These are phyloP conservation scores for Saccharomycopsis hybrid DNA, from an alignment of 1,139 yeast species.

Conservation along the genomic window DNA sequence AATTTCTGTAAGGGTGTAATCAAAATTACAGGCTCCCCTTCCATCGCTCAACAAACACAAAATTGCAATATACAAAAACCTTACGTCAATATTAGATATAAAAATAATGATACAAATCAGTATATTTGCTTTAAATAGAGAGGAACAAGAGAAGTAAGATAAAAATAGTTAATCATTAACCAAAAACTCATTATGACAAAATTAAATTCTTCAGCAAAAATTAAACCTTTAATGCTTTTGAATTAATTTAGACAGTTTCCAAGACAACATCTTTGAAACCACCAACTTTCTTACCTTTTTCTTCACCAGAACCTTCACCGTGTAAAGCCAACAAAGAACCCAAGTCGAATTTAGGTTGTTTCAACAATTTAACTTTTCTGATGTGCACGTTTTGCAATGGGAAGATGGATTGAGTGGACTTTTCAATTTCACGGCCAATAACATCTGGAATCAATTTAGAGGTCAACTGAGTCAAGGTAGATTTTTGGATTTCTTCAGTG, in stretches of 20 bases:
- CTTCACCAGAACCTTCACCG: constrained; percentile 81
- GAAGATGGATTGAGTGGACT: constrained; percentile 76
- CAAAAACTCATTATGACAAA: no score
- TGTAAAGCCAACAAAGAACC: constrained; percentile 84
- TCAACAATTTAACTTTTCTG: constrained; percentile 86
- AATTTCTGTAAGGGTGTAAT: no score
- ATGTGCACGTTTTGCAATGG: constrained; percentile 90
- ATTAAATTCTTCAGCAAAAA: constrained; percentile 2
- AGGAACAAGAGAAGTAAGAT: neutral
- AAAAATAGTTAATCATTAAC: neutral
- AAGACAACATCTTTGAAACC: constrained; percentile 90
- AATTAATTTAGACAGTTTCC: constrained; percentile 58
- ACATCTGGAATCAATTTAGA: constrained; percentile 88
- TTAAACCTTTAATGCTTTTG: neutral
- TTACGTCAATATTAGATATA: no score
- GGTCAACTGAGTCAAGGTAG: constrained; percentile 81
- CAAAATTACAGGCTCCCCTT: no score
- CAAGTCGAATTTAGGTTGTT: constrained; percentile 87
- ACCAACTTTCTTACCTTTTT: constrained; percentile 85
- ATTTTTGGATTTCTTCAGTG: constrained; percentile 79
- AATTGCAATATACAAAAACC: no score
- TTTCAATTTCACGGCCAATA: constrained; percentile 85
- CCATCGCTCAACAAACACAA: no score
- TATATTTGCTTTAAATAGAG: constrained; percentile 10
- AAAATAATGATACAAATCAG: constrained; percentile 11